These are phyloP conservation scores for Colletotrichum falcatum DNA, from an alignment of 2,329 filamentous ascomycete genomes.

Conservation along the genomic window DNA sequence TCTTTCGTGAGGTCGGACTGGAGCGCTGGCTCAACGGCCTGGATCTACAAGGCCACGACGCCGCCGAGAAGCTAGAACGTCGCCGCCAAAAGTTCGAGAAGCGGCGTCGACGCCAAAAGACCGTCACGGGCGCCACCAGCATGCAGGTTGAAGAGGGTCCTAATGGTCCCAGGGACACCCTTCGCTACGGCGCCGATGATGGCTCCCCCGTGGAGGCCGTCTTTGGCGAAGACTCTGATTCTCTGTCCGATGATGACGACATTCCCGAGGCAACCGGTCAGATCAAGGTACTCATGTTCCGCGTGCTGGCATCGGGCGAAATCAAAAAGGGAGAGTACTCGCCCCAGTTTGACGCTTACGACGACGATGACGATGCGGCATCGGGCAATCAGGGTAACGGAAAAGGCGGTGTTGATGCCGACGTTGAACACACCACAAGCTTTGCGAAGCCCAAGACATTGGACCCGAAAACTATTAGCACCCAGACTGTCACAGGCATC, in stretches of 20 bases:
- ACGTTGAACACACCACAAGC: constrained; percentile 96
- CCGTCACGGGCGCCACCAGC: constrained; percentile 52
- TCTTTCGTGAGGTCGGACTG: constrained; percentile 96
- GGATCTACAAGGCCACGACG: constrained; percentile 93
- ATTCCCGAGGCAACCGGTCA: constrained; percentile 95
- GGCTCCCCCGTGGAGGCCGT: constrained; percentile 78
- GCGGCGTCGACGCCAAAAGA: constrained; percentile 73
- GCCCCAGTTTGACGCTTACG: constrained; percentile 95
- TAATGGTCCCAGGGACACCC: constrained; percentile 66
- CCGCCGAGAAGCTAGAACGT: constrained; percentile 89
- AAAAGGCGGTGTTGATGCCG: constrained; percentile 75
- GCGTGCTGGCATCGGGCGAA: constrained; percentile 93
- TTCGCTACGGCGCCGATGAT: constrained; percentile 85
- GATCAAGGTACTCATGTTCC: constrained; percentile 97
- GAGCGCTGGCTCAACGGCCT: constrained; percentile 97
- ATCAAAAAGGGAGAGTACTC: constrained; percentile 99
- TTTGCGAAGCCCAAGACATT: constrained; percentile 97
- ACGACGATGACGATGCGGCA: constrained; percentile 83
- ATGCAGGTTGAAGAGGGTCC: constrained; percentile 55
- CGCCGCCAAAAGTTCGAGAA: constrained; percentile 83
- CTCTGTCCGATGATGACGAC: constrained; percentile 82
- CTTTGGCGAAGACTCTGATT: constrained; percentile 78
- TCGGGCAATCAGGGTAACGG: constrained; percentile 63
- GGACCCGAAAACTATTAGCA: constrained; percentile 97
- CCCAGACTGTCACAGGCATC: constrained; percentile 98